These are phyloP conservation scores for Clitocybe nebularis DNA, from an alignment of 1,284 basidiomycete species.

Conservation along the genomic window DNA sequence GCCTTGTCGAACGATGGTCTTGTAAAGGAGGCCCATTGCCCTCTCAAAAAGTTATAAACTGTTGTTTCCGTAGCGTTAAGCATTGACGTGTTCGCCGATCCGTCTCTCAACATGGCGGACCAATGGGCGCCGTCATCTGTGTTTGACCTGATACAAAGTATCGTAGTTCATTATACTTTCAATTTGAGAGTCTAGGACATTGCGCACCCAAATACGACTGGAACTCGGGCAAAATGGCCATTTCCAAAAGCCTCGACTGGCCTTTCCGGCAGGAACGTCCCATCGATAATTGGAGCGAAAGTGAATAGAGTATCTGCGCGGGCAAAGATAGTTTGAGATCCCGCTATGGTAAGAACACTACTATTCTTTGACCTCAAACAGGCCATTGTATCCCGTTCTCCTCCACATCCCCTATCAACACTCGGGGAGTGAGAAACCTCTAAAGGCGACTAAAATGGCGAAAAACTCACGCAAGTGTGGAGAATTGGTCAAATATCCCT, in stretches of 20 bases:
- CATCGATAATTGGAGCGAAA: constrained; percentile 31
- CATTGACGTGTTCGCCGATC: constrained; percentile 30
- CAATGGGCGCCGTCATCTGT: constrained; percentile 33
- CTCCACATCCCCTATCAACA: constrained; percentile 28
- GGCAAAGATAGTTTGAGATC: constrained; percentile 21
- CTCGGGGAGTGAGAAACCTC: background rate
- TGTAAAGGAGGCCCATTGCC: constrained; percentile 28
- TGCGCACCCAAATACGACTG: constrained; percentile 28
- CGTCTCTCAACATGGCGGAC: constrained; percentile 26
- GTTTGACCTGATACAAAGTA: constrained; percentile 23
- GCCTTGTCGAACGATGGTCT: constrained; percentile 23
- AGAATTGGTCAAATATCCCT: constrained; percentile 27
- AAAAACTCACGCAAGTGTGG: constrained; percentile 24
- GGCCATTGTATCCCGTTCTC: constrained; percentile 18
- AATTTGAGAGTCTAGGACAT: too few relatives aligned
- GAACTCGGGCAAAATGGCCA: constrained; percentile 29
- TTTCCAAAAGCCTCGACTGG: constrained; percentile 30
- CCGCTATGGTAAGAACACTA: constrained; percentile 23
- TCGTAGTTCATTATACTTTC: background rate
- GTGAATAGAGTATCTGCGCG: constrained; percentile 26
- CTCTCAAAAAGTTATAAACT: constrained; percentile 32
- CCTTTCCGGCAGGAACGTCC: constrained; percentile 23
- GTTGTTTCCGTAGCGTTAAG: constrained; percentile 29
- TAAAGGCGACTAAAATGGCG: background rate
- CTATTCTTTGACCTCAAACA: constrained; percentile 27